Base-by-base conservation (phyloP, 106 monocot genomes). In the Dendrobium huoshanense region DNA sequence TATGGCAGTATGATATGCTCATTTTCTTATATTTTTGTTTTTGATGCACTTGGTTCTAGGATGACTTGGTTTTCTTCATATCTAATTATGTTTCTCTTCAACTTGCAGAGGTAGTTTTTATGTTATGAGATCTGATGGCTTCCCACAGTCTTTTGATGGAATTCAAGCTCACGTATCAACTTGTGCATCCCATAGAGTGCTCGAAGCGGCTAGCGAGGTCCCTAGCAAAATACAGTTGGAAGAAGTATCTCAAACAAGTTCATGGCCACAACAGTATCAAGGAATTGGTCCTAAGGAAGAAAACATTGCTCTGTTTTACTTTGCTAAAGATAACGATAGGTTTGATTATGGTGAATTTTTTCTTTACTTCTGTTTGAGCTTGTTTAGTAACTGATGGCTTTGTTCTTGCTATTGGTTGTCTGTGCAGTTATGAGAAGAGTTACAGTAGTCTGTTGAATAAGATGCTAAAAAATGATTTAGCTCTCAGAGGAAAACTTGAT, bases 261-360 rank as follows among this genome's bases (percentile, higher is more conserved):
- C 82, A 27, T 94, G 92, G 92, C 92, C 89, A 15, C 73, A 70
- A 7, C 91, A 92, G 72, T 88, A 86, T 85, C 86, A 84, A 25
- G 80, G 79, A 65, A 84, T 79, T 67, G 56, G 84, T 80, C 91
- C 92, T 75, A 86, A 73, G 16, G 92, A 92, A 79, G 82, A 88
- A 33, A 89, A 97, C 55, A 92, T 94, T 79, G 97, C 90, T 43
- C 87, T 97, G 25, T 97, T 92, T 83, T 97, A 94, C 88, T 97
- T 94, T 80, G 92, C 94, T 54, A 92, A 84, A 84, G 94, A 94
- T 82, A 47, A 80, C 73, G 85, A 89, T 17, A 94, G 97, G 94
- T 97, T 79, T 67, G 78, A 64, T 75, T 24, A 43, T 37, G 33
- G 70, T 37, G 25, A 70, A 70, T 15, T 31, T 70, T 70, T 24